Evolutionary conservation across 371 early-diverging fungal species (phyloP), one percentile per base, ranked within the genome.

Genomic region (Mucor indicus): DNA sequence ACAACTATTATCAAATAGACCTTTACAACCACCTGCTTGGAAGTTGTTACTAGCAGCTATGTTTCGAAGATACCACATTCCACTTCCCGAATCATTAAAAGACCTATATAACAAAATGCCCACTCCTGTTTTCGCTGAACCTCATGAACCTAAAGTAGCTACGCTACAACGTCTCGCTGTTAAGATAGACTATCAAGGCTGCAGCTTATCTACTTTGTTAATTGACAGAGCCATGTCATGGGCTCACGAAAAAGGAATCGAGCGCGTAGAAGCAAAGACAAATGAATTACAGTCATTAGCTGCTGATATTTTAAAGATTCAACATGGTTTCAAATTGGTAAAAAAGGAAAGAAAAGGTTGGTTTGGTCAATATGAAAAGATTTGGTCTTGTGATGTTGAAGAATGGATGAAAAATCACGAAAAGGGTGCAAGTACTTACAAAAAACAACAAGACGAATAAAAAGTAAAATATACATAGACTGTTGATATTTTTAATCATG

Each of bases 251-350:
- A 53, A 64, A 17, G 72, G 60, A 3, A 38, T 75, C 0, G 55
- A 64, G 19, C 44, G 49, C 7, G 62, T 75, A 17, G 60, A 62
- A 37, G 75, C 75, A 4, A 42, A 21, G 2, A 64, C 69, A 4
- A 67, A 68, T 23, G 73, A 76, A 45, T 42, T 72, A 17, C 48
- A 68, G 41, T 37, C 50, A 35, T 50, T 47, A 8, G 71, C 69
- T 8, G 67, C 61, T 12, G 49, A 59, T 2, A 53, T 76, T 8
- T 50, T 76, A 21, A 38, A 53, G 3, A 38, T 23, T 9, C 54
- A 63, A 0, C 73, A 76, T 46, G 77, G 71, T 15, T 76, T 76
- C 46, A 60, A 59, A 24, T 36, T 55, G 35, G 44, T 69, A 7
- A 48, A 54, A 1, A 67, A 55, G 17, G 41, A 62, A 25, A 60